Base-by-base conservation (phyloP, 768 basidiomycete genomes). In the Tricholoma matsutake region DNA sequence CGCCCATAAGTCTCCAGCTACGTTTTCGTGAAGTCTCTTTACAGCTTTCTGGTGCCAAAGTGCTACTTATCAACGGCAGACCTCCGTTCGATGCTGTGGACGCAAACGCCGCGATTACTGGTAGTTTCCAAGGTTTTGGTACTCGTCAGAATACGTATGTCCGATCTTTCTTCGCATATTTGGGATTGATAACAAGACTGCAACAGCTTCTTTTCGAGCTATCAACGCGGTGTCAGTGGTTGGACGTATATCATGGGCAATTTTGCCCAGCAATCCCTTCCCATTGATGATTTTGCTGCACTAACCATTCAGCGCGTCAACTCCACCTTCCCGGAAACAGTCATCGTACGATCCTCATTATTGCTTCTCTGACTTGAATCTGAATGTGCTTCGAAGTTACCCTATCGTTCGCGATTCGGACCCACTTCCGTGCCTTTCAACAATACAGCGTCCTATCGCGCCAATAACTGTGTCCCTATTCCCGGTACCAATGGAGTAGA, bases 331-430 rank as follows among this genome's bases (percentile, higher is more conserved):
- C 73, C 72, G 18, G 80, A 83, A 37, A 82, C 76, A 3, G 69
- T 86, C 63, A 77, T 75, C 1, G 84, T 83, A 45, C 55, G 78
- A 69, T 29, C 47, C 53, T 51, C 10, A 28, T 60, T 16, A n/a
- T 20, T 37, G 47, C 34, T 8, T 39, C 29, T 34, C 34, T 32
- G 2, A n/a, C 43, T 16, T 34, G 14, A 9, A 31, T 29, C 57
- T 57, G 41, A 62, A 59, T 41, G 29, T 25, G 28, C 18, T 28
- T 43, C n/a, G 39, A 49, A 86, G 84, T 69, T 86, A 56, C 85
- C 86, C 11, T 87, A 84, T 69, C 81, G 82, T 37, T 85, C 84
- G 3, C 79, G 83, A 43, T 76, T 86, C 61, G 79, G 79, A 25
- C 72, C 79, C 1, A 67, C 69, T 9, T 73, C 81, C 25, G 74